These are phyloP conservation scores for Fraxinus xanthoxyloides DNA, from an alignment of 305 asterid genomes.

Conservation along the genomic window DNA sequence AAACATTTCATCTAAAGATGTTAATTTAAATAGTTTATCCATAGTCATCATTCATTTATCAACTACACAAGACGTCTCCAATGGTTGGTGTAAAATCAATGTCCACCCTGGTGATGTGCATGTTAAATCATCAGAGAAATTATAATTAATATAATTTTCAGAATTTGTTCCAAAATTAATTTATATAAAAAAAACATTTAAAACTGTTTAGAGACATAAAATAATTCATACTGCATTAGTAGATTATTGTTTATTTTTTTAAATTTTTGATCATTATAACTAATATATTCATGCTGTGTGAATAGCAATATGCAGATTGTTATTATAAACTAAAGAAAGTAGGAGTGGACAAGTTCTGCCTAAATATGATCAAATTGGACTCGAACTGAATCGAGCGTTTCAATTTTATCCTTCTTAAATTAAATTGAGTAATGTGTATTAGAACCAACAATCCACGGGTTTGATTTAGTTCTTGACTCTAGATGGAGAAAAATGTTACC, in stretches of 20 bases:
- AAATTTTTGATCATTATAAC: neutral
- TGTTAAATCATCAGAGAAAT: constrained; percentile 6
- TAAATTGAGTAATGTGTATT: neutral
- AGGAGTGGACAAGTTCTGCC: neutral
- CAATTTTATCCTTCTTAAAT: neutral
- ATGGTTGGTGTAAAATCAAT: constrained; percentile 70
- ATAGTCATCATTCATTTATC: constrained; percentile 51
- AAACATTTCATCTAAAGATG: constrained; percentile 5
- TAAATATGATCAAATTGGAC: neutral
- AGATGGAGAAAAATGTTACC: neutral
- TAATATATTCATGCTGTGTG: neutral
- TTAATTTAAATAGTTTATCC: constrained; percentile 33
- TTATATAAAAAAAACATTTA: too few relatives aligned
- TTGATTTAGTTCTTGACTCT: neutral
- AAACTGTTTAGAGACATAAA: too few relatives aligned
- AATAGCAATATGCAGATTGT: neutral
- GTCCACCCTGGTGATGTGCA: constrained; percentile 39
- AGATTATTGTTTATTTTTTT: neutral
- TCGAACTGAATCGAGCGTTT: neutral
- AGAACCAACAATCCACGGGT: neutral
- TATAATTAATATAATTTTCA: neutral
- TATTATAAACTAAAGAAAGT: neutral
- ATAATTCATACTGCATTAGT: neutral
- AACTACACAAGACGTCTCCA: constrained; percentile 53
- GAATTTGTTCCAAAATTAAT: neutral